Evolutionary conservation across 1,139 yeast species (phyloP).

Genomic region (Yamadazyma diospyri): DNA sequence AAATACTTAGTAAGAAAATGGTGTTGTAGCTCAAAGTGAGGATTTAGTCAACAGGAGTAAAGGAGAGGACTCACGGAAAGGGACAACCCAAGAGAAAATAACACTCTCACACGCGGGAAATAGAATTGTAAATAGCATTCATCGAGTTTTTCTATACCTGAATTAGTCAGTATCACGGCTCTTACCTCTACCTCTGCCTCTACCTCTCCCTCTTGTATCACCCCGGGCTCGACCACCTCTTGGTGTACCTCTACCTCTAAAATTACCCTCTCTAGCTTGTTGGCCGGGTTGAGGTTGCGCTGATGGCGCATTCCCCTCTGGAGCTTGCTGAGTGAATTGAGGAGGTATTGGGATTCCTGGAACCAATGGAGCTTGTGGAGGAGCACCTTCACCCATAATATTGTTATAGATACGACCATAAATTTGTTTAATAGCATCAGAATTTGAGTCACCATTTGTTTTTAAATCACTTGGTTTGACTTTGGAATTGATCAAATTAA

Average conservation of each 20-base stretch:
- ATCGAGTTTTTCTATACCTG: constrained; percentile 2
- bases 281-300: constrained; percentile 13
- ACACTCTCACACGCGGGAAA: no score
- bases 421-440: constrained; percentile 44
- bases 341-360: constrained; percentile 33
- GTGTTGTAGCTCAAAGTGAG: no score
- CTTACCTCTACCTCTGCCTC: constrained; percentile 18
- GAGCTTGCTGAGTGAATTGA: constrained; percentile 19
- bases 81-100: no score
- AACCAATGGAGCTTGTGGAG: constrained; percentile 23
- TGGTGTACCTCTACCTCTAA: constrained; percentile 26
- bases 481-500: constrained; percentile 18
- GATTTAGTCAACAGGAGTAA: no score
- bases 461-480: constrained; percentile 14
- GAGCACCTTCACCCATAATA: constrained; percentile 37
- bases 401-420: constrained; percentile 47
- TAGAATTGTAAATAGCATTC: constrained; percentile 4
- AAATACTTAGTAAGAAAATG: no score
- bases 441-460: constrained; percentile 19
- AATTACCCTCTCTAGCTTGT: constrained; percentile 10
- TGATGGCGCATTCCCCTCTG: not conserved
- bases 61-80: no score
- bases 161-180: not conserved
- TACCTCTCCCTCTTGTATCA: constrained; percentile 25
- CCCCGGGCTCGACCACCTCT: constrained; percentile 22